Evolutionary conservation across 108 stramenopile species (phyloP).

Genomic region (Pseudonitzschia delicatissima): DNA sequence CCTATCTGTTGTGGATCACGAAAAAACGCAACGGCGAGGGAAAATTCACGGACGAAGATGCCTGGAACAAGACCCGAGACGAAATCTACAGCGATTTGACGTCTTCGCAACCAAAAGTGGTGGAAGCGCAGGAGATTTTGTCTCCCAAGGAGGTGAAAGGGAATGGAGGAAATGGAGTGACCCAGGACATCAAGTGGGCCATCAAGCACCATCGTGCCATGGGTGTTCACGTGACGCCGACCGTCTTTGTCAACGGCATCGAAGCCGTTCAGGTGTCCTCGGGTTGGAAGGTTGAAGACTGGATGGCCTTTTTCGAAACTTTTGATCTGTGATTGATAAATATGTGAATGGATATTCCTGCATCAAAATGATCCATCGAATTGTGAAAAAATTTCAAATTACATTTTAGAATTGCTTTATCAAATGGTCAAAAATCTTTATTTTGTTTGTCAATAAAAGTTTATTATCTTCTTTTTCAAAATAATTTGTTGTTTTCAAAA

Average conservation of each 20-base stretch:
- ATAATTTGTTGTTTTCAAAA: too few relatives aligned
- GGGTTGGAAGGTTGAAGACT: conserved; percentile 35
- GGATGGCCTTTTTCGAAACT: conserved; percentile 27
- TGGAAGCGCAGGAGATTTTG: not conserved
- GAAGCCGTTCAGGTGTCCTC: conserved; percentile 36
- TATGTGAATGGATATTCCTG: too few relatives aligned
- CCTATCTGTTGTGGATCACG: not conserved
- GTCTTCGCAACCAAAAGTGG: not conserved
- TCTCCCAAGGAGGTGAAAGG: not conserved
- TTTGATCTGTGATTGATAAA: too few relatives aligned
- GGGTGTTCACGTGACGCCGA: conserved; percentile 53
- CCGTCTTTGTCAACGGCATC: conserved; percentile 46
- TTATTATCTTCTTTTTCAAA: too few relatives aligned
- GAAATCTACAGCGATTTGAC: conserved; percentile 20
- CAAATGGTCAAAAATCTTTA: too few relatives aligned
- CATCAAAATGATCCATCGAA: too few relatives aligned
- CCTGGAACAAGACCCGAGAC: conserved; percentile 31
- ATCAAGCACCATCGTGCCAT: conserved; percentile 39
- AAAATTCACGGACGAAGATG: conserved; percentile 20
- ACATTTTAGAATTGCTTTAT: too few relatives aligned
- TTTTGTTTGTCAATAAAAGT: too few relatives aligned
- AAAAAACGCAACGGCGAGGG: not conserved
- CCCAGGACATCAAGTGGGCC: conserved; percentile 37
- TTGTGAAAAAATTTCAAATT: too few relatives aligned
- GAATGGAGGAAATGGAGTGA: conserved; percentile 23